Evolutionary conservation across 768 basidiomycete genomes (phyloP).

Genomic region (Amanita exitialis): DNA sequence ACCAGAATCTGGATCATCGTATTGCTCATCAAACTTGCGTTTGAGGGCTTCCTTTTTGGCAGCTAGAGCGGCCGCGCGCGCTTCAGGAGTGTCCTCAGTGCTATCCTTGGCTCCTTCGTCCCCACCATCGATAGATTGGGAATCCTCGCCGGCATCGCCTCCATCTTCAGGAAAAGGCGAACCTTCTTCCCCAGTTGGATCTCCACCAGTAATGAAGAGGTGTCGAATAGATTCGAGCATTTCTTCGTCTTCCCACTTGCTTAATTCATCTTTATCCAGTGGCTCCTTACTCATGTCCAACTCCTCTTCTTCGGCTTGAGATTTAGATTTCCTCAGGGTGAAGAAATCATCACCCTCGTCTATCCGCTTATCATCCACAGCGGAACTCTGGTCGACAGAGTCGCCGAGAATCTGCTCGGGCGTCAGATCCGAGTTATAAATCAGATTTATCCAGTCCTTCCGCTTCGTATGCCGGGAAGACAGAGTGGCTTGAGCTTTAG

Average conservation of each 20-base stretch:
- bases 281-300: slow-evolving; percentile 64
- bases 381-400: slow-evolving; percentile 19
- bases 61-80: slow-evolving; percentile 47
- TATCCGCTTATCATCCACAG: slow-evolving; percentile 16
- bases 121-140: slow-evolving; percentile 20
- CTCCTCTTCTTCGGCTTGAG: slow-evolving; percentile 32
- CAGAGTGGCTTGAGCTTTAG: slow-evolving; percentile 29
- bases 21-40: slow-evolving; percentile 93
- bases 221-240: slow-evolving; percentile 79
- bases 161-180: slow-evolving; percentile 32
- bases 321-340: slow-evolving; percentile 34
- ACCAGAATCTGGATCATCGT: slow-evolving; percentile 72
- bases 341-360: slow-evolving; percentile 68
- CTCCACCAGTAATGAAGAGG: slow-evolving; percentile 81
- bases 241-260: slow-evolving; percentile 78
- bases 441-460: slow-evolving; percentile 77
- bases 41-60: slow-evolving; percentile 88
- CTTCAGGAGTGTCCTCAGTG: slow-evolving; percentile 20
- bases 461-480: slow-evolving; percentile 29
- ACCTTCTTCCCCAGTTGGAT: slow-evolving; percentile 21
- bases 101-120: slow-evolving; percentile 14
- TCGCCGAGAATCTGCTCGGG: slow-evolving; percentile 51
- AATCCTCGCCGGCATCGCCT: slow-evolving; percentile 32
- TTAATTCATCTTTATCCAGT: slow-evolving; percentile 38
- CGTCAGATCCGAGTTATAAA: slow-evolving; percentile 63